Base-by-base conservation (phyloP, 306 rosid species). In the Castanea crenata region DNA sequence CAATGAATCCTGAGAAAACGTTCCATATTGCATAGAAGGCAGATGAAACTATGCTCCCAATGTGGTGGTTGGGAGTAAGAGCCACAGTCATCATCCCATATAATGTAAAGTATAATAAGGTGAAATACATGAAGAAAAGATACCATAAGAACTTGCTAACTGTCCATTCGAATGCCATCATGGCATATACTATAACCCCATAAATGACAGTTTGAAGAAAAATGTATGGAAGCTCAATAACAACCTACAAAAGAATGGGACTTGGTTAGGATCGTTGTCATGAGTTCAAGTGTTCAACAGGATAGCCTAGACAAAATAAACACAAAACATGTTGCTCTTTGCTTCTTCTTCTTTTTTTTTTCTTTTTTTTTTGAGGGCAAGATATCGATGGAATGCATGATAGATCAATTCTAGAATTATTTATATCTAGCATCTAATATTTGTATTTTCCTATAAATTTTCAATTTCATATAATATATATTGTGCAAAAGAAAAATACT, bases 81-180 rank as follows among this genome's bases (percentile, higher is more conserved):
- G 95, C 97, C 76, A 90, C 88, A 68, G 89, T 85, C 98, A 94
- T 90, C 98, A 94, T 92, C 67, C 98, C 98, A 35, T 91, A 94
- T 41, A 88, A 86, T 71, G 97, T 88, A 91, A 80, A 91, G 84
- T 94, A 94, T 59, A 92, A 63, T 12, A 86, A 86, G 77, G 97
- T 85, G 87, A 89, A 94, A 88, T 79, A 91, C 94, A 86, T 88
- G 91, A 94, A 88, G 89, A 92, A 91, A 59, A 94, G 81, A 69
- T 83, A 92, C 97, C 94, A 91, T 16, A 91, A 79, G 92, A 94
- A 90, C 87, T 94, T 94, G 83, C 41, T 5, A 1, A 74, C 69
- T 1, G 89, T 87, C 97, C 90, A 85, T 3, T 94, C 92, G 79
- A 94, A 88, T 15, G 86, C 89, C 75, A 88, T 88, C 91, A 88